phyloP scores from a whole-genome alignment of 2,329 filamentous ascomycete genomes.

The Aspergillus eucalypticola region DNA sequence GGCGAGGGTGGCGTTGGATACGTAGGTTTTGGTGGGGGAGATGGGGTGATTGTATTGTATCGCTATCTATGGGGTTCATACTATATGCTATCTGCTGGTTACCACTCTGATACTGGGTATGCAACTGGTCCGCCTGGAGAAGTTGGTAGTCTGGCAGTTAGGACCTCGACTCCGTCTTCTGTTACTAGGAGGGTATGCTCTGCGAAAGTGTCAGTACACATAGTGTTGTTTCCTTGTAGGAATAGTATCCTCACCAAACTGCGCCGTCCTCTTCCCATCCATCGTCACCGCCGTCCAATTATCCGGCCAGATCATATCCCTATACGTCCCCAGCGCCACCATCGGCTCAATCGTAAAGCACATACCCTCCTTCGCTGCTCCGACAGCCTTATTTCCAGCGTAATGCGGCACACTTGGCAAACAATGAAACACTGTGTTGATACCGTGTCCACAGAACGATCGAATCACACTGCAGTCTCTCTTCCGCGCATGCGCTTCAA shows the following conservation, averaged over 20 bases:
- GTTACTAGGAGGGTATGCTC: conserved; percentile 81
- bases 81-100: too few species aligned
- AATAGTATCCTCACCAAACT: conserved; percentile 59
- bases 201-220: conserved; percentile 17
- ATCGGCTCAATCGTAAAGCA: conserved; percentile 97
- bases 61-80: background rate
- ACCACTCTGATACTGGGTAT: conserved; percentile 44
- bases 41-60: background rate
- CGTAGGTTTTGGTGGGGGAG: background rate
- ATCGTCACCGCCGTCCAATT: conserved; percentile 91
- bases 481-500: conserved; percentile 84
- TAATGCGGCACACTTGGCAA: conserved; percentile 92
- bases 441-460: conserved; percentile 89
- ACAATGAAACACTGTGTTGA: conserved; percentile 85
- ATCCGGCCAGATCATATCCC: conserved; percentile 90
- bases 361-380: conserved; percentile 87
- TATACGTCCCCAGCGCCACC: conserved; percentile 81
- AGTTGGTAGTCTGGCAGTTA: conserved; percentile 67
- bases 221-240: too few species aligned
- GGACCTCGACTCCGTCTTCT: conserved; percentile 71
- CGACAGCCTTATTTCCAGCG: conserved; percentile 91
- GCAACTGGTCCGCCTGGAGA: conserved; percentile 70
- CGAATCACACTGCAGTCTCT: conserved; percentile 78
- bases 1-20: conserved; percentile 9
- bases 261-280: conserved; percentile 84